Conservation (phyloP, 2,329 filamentous ascomycete genomes). For the Phialophora chinensis region DNA sequence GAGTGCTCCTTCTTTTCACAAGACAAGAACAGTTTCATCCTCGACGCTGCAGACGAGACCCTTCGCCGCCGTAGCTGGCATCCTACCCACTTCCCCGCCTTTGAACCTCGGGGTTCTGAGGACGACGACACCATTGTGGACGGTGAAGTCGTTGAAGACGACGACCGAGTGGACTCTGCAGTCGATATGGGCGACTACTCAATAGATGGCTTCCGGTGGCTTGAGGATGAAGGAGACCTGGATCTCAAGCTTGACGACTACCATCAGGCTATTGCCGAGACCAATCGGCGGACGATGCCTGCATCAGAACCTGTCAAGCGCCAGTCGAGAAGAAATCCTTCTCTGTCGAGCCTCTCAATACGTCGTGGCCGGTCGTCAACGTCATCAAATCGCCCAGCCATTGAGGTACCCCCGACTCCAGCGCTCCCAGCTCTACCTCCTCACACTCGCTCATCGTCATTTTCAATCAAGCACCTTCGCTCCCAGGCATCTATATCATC, state of each 20-base stretch:
- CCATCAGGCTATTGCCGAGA: constrained; percentile 65
- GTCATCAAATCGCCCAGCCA: constrained; percentile 55
- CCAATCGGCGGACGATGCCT: constrained; percentile 48
- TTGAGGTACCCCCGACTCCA: constrained; percentile 49
- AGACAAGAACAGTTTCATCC: constrained; percentile 59
- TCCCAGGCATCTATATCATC: constrained; percentile 52
- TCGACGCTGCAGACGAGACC: constrained; percentile 65
- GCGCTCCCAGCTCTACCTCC: constrained; percentile 43
- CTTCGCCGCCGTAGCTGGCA: constrained; percentile 48
- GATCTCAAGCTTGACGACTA: constrained; percentile 75
- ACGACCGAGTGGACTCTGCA: constrained; percentile 40
- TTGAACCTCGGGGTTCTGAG: constrained; percentile 37
- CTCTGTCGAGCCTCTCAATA: constrained; percentile 70
- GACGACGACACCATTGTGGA: constrained; percentile 33
- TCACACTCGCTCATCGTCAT: constrained; percentile 42
- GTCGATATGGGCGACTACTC: constrained; percentile 60
- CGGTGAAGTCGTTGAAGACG: constrained; percentile 38
- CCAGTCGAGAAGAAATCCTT: constrained; percentile 73
- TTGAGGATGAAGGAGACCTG: constrained; percentile 74
- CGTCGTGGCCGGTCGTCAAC: constrained; percentile 59
- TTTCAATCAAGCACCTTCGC: constrained; percentile 45
- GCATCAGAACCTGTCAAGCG: constrained; percentile 39
- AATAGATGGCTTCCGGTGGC: constrained; percentile 73
- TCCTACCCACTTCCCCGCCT: constrained; percentile 39
- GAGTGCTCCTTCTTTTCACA: constrained; percentile 69